phyloP scores from a whole-genome alignment of 108 stramenopile genomes.

The Nitzschia putrida region DNA sequence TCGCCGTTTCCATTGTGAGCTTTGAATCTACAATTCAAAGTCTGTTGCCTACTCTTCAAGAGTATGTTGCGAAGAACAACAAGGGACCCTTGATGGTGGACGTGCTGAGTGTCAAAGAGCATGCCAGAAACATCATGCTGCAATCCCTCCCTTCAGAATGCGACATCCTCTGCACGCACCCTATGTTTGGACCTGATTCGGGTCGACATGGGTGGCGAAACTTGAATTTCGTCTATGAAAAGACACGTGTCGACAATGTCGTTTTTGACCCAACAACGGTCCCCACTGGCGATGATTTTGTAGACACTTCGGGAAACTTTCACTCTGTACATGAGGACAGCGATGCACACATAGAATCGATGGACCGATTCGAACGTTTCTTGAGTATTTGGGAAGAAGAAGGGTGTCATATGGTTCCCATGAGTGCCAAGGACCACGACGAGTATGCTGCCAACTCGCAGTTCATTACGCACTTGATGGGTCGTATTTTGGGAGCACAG shows the following conservation, averaged over 20 bases:
- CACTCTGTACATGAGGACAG: slow-evolving; percentile 71
- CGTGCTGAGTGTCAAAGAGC: slow-evolving; percentile 96
- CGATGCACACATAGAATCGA: slow-evolving; percentile 64
- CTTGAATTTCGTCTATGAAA: slow-evolving; percentile 95
- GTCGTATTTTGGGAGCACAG: slow-evolving; percentile 93
- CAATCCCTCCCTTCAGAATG: slow-evolving; percentile 79
- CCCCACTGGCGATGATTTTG: slow-evolving; percentile 19
- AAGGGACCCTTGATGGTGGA: slow-evolving; percentile 89
- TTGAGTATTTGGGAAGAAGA: slow-evolving; percentile 97
- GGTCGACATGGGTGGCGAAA: slow-evolving; percentile 90
- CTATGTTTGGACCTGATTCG: slow-evolving; percentile 99
- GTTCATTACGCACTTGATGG: slow-evolving; percentile 98
- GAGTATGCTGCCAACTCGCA: slow-evolving; percentile 95
- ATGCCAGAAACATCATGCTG: slow-evolving; percentile 85
- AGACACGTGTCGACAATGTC: slow-evolving; percentile 74
- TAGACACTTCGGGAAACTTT: slow-evolving; percentile 20
- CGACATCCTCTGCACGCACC: slow-evolving; percentile 96
- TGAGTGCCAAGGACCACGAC: slow-evolving; percentile 95
- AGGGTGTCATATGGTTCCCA: slow-evolving; percentile 97
- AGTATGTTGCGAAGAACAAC: slow-evolving; percentile 33
- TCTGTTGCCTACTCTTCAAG: slow-evolving; percentile 42
- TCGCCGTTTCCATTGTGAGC: slow-evolving; percentile 82
- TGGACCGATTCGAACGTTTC: slow-evolving; percentile 91
- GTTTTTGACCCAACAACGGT: slow-evolving; percentile 36
- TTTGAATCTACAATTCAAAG: slow-evolving; percentile 80